phyloP scores from a whole-genome alignment of 495 filamentous ascomycete genomes.

The Neohortaea acidophila region DNA sequence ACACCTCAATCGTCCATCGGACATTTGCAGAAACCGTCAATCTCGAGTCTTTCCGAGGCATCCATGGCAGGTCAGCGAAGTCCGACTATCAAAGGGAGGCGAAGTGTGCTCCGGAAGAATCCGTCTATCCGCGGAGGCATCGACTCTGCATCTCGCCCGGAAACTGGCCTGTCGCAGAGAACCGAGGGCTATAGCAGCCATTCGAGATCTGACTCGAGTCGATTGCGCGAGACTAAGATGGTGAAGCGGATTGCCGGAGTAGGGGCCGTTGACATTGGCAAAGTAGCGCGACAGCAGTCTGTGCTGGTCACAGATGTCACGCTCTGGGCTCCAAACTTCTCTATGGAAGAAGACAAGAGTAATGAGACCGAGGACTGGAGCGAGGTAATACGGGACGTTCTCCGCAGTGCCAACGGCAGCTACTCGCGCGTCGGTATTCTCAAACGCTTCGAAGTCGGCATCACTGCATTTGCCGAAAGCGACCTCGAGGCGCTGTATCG shows the following conservation, averaged over 20 bases:
- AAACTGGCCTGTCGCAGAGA: slow-evolving; percentile 7
- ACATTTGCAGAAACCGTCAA: slow-evolving; percentile 7
- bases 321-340: slow-evolving; percentile 53
- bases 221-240: slow-evolving; percentile 31
- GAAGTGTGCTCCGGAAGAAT: slow-evolving; percentile 84
- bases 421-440: slow-evolving; percentile 56
- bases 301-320: slow-evolving; percentile 63
- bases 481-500: slow-evolving; percentile 69
- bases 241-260: slow-evolving; percentile 60
- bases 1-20: not conserved
- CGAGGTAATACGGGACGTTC: slow-evolving; percentile 54
- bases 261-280: slow-evolving; percentile 65
- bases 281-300: slow-evolving; percentile 57
- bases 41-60: slow-evolving; percentile 20
- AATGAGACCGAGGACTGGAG: slow-evolving; percentile 53
- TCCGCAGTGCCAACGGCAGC: slow-evolving; percentile 53
- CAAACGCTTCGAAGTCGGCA: slow-evolving; percentile 58
- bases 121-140: no score
- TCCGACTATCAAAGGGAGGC: slow-evolving; percentile 36
- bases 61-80: slow-evolving; percentile 27
- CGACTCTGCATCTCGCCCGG: no score
- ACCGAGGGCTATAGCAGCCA: slow-evolving; percentile 7
- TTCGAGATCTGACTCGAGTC: slow-evolving; percentile 23
- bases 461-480: slow-evolving; percentile 56
- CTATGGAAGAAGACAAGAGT: slow-evolving; percentile 32